Conservation (phyloP, 2,329 filamentous ascomycete species). For the Cryphonectria parasitica region DNA sequence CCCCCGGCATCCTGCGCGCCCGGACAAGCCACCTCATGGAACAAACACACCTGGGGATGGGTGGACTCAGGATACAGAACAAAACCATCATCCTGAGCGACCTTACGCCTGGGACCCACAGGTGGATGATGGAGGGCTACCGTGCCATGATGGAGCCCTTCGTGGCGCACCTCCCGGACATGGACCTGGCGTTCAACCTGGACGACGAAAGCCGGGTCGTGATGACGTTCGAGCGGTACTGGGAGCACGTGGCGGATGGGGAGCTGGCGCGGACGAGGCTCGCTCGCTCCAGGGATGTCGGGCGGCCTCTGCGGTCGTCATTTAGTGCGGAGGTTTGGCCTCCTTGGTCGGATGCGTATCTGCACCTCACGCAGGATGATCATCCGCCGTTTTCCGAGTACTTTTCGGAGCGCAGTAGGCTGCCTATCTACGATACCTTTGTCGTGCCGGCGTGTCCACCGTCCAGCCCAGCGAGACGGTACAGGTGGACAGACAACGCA, state of each 20-base stretch:
- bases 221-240: conserved; percentile 47
- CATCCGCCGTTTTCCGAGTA: not conserved
- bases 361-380: not conserved
- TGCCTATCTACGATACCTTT: conserved; percentile 42
- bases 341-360: not conserved
- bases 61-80: conserved; percentile 40
- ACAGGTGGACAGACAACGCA: conserved; percentile 45
- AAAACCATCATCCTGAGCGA: conserved; percentile 38
- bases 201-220: conserved; percentile 55
- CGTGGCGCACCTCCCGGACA: conserved; percentile 51
- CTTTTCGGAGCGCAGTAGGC: conserved; percentile 34
- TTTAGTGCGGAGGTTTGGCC: not conserved
- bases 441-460: conserved; percentile 49
- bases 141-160: conserved; percentile 46
- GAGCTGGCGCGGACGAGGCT: not conserved
- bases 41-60: conserved; percentile 37
- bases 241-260: conserved; percentile 39
- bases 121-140: conserved; percentile 44
- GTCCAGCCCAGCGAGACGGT: conserved; percentile 46
- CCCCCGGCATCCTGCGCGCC: conserved; percentile 62
- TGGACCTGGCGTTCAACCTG: conserved; percentile 57
- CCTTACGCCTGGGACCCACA: conserved; percentile 39
- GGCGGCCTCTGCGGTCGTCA: not conserved
- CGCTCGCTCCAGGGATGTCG: not conserved
- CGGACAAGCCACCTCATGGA: conserved; percentile 44